Evolutionary conservation across 345 rosid genomes (phyloP).

Genomic region (Eucalyptus rudis): DNA sequence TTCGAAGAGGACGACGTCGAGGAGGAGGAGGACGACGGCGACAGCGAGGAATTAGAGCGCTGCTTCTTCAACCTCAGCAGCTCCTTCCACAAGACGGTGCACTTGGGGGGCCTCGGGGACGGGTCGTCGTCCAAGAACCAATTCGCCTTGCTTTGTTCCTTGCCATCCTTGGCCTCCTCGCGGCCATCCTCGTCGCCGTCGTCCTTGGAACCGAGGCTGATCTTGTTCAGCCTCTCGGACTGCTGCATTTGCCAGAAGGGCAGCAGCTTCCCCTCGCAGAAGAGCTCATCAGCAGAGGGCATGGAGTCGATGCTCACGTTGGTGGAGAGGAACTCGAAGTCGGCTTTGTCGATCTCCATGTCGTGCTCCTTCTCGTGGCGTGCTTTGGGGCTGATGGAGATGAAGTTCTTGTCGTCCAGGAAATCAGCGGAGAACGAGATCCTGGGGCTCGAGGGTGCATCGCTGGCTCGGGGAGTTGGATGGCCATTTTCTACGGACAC

Average conservation of each 20-base stretch:
- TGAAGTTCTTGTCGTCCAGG: constrained; percentile 47
- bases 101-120: constrained; percentile 94
- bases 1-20: constrained; percentile 62
- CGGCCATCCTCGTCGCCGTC: constrained; percentile 13
- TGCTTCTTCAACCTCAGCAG: constrained; percentile 80
- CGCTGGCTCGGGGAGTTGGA: constrained; percentile 20
- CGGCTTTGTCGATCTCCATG: not conserved
- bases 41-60: constrained; percentile 24
- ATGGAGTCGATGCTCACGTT: constrained; percentile 32
- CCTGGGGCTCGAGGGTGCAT: constrained; percentile 47
- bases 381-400: constrained; percentile 51
- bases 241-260: constrained; percentile 86
- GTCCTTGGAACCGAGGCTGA: constrained; percentile 19
- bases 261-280: constrained; percentile 78
- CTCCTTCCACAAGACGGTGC: constrained; percentile 95
- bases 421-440: constrained; percentile 83
- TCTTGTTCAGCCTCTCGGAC: constrained; percentile 46
- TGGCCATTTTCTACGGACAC: constrained; percentile 36
- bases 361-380: not conserved
- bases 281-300: constrained; percentile 81
- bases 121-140: constrained; percentile 96
- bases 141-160: constrained; percentile 28
- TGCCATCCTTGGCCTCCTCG: not conserved
- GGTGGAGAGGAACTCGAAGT: constrained; percentile 75
- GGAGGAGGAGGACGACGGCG: constrained; percentile 39